These are phyloP conservation scores for Podila epigama DNA, from an alignment of 192 early-diverging fungal species.

Conservation along the genomic window DNA sequence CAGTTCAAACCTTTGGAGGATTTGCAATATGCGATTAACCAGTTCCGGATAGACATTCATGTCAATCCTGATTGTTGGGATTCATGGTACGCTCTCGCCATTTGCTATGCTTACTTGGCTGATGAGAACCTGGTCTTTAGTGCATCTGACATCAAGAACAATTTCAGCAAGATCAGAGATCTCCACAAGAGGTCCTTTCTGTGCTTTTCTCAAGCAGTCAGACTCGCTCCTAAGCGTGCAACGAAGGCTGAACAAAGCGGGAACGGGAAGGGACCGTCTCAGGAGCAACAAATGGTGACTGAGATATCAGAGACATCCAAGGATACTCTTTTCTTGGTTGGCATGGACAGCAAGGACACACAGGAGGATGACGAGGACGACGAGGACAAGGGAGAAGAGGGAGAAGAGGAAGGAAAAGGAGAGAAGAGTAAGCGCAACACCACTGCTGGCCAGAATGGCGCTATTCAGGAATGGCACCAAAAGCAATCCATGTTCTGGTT, in stretches of 20 bases:
- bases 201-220: conserved; percentile 63
- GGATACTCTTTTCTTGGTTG: no score
- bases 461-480: conserved; percentile 30
- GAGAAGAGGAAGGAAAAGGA: no score
- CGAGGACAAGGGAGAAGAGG: no score
- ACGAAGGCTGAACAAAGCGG: not conserved
- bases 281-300: not conserved
- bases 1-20: conserved; percentile 62
- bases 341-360: no score
- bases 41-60: conserved; percentile 61
- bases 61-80: conserved; percentile 62
- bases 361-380: no score
- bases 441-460: not conserved
- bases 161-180: conserved; percentile 56
- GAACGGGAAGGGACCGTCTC: not conserved
- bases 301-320: no score
- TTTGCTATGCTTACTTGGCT: conserved; percentile 61
- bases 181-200: conserved; percentile 73
- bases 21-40: conserved; percentile 62
- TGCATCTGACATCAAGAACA: conserved; percentile 61
- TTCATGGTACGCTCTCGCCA: conserved; percentile 72
- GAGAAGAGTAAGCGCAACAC: not conserved
- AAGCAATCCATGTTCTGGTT: conserved; percentile 51
- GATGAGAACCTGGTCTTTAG: conserved; percentile 72
- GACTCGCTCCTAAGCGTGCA: conserved; percentile 20